Conservation (phyloP, 1,139 yeast species). For the Yamadazyma triangularis region DNA sequence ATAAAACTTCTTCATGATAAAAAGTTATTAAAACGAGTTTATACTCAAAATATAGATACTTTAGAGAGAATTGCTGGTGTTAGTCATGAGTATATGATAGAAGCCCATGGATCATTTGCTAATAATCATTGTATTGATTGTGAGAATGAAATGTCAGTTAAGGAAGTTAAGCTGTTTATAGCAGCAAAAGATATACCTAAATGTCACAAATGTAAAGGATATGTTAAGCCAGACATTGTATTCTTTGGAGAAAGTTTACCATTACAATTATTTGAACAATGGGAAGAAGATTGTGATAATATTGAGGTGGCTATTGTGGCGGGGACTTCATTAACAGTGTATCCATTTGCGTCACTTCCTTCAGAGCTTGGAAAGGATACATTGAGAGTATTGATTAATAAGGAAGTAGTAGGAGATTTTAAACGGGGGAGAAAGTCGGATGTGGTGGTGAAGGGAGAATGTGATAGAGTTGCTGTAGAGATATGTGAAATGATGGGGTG, state of each 20-base stretch:
- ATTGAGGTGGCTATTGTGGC: slow-evolving; percentile 83
- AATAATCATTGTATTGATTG: slow-evolving; percentile 80
- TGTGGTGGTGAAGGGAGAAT: slow-evolving; percentile 51
- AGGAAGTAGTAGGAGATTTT: slow-evolving; percentile 75
- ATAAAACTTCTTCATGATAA: slow-evolving; percentile 65
- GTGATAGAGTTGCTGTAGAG: slow-evolving; percentile 58
- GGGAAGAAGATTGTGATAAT: slow-evolving; percentile 58
- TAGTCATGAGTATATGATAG: slow-evolving; percentile 58
- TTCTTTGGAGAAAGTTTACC: slow-evolving; percentile 92
- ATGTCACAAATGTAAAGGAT: slow-evolving; percentile 63
- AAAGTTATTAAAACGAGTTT: slow-evolving; percentile 58
- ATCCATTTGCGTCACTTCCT: slow-evolving; percentile 85
- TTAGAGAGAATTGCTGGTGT: slow-evolving; percentile 85
- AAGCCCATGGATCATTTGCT: slow-evolving; percentile 96
- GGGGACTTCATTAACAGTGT: slow-evolving; percentile 86
- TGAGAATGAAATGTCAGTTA: slow-evolving; percentile 46
- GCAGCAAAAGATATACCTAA: slow-evolving; percentile 44
- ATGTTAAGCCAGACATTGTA: slow-evolving; percentile 88
- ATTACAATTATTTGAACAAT: slow-evolving; percentile 53
- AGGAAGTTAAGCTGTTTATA: slow-evolving; percentile 45
- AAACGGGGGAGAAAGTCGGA: slow-evolving; percentile 51
- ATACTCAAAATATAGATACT: slow-evolving; percentile 92
- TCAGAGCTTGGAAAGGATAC: slow-evolving; percentile 48
- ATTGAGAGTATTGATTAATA: slow-evolving; percentile 66
- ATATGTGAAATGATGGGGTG: slow-evolving; percentile 61